Evolutionary conservation across 129 eudicot genomes (phyloP), one percentile per base, ranked within the genome.

Genomic region (Centella asiatica): DNA sequence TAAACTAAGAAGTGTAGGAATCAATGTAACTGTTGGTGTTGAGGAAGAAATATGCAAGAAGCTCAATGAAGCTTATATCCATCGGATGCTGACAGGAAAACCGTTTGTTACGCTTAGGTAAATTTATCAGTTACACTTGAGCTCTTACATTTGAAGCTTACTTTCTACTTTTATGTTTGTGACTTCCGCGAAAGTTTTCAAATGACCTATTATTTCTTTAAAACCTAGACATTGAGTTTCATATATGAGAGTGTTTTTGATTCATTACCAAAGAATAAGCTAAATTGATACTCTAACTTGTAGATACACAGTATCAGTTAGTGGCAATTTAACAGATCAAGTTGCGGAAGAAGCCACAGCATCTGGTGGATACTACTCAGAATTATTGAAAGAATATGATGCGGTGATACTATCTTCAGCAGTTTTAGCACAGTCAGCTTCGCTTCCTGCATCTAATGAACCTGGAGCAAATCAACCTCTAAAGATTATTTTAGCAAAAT

Each of bases 81-180:
- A 93, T 76, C 78, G 78, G 61, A 93, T 93, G 92, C 82, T 80
- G 49, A 83, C 95, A 4, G 87, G 95, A 31, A 87, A 65, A 36
- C 95, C 95, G 40, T 87, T 84, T 69, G 86, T 93, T 70, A 87
- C 92, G 15, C 65, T 93, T 44, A 77, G 99, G 96, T 93, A 67
- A 36, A 60, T 58, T 68, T 57, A 26, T 17, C n/a, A 6, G 28
- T 69, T 40, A 2, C 26, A 24, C 24, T 44, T 24, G n/a, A n/a
- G n/a, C n/a, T n/a, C n/a, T n/a, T n/a, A n/a, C n/a, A n/a, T n/a
- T n/a, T n/a, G n/a, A n/a, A n/a, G n/a, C n/a, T n/a, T n/a, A n/a
- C n/a, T n/a, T n/a, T n/a, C n/a, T n/a, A n/a, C 18, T 1, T 23
- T 3, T 17, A 46, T 0, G 8, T 14, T 25, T 1, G 24, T 5